These are phyloP conservation scores for Plasmodium coatneyi DNA, from an alignment of 169 alveolate species.

Conservation along the genomic window DNA sequence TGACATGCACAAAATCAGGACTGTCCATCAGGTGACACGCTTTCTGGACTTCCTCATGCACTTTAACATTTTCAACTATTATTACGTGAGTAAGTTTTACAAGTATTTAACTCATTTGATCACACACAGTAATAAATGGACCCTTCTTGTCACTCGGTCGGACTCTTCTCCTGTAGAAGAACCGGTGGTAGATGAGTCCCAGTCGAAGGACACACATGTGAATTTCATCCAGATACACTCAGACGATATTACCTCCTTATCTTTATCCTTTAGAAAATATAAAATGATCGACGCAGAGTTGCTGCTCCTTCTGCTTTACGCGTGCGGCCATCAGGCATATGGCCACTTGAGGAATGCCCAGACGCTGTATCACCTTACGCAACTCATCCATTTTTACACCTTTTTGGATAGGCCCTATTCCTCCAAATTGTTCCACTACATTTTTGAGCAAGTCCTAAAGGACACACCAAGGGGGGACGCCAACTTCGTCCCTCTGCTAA, in stretches of 20 bases:
- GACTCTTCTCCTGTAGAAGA: background rate
- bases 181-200: background rate
- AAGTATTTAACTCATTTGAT: slow-evolving; percentile 25
- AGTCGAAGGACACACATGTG: background rate
- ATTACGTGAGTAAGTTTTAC: slow-evolving; percentile 30
- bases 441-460: background rate
- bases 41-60: slow-evolving; percentile 36
- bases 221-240: background rate
- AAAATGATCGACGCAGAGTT: slow-evolving; percentile 11
- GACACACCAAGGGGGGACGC: background rate
- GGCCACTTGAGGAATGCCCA: background rate
- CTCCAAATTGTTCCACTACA: background rate
- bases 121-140: slow-evolving; percentile 2
- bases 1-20: slow-evolving; percentile 30
- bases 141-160: background rate
- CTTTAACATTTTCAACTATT: slow-evolving; percentile 46
- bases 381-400: background rate
- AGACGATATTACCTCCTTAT: background rate
- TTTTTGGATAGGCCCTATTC: slow-evolving; percentile 8
- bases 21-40: background rate
- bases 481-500: slow-evolving; percentile 1
- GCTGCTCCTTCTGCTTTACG: background rate
- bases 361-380: background rate
- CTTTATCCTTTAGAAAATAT: slow-evolving; percentile 21
- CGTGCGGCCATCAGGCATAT: slow-evolving; percentile 9